Percentiles rank a stretch among this genome's conserved stretches.
These are phyloP conservation scores for Sisymbrium irio DNA, from an alignment of 345 rosid genomes.

Conservation along the genomic window DNA sequence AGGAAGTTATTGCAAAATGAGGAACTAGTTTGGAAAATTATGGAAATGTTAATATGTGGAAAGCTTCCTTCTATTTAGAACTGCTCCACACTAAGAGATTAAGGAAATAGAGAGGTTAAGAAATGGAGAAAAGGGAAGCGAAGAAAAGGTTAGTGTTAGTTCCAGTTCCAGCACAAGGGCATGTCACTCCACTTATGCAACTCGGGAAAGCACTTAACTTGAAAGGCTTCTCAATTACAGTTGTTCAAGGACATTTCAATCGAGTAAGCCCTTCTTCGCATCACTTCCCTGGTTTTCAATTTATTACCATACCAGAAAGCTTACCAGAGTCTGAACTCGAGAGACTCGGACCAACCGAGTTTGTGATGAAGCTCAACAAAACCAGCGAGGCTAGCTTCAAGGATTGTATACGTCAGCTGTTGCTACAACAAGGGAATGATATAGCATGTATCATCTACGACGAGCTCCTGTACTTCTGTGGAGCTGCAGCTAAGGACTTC, in stretches of 20 bases:
- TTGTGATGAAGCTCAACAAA: constrained; percentile 34
- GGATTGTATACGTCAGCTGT: background rate
- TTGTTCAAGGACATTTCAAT: constrained; percentile 36
- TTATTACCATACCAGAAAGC: constrained; percentile 37
- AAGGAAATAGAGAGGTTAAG: background rate
- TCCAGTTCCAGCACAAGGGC: constrained; percentile 32
- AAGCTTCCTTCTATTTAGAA: background rate
- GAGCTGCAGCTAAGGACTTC: constrained; percentile 11
- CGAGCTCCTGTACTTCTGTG: constrained; percentile 19
- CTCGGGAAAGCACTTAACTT: constrained; percentile 37
- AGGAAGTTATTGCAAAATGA: background rate
- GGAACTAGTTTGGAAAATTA: background rate
- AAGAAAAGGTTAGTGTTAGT: constrained; percentile 42
- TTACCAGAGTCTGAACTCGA: constrained; percentile 12
- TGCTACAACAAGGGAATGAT: constrained; percentile 13
- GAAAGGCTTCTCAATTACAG: constrained; percentile 52
- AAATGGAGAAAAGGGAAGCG: background rate
- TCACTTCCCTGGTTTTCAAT: constrained; percentile 19
- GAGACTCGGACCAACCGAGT: constrained; percentile 4
- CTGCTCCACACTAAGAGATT: background rate
- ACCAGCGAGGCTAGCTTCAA: constrained; percentile 35
- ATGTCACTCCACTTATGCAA: constrained; percentile 57
- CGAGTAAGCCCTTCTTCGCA: constrained; percentile 14
- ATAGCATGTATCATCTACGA: constrained; percentile 43
- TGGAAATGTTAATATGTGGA: background rate